Conservation (phyloP, 768 basidiomycete genomes). For the Pulveroboletus sp. region DNA sequence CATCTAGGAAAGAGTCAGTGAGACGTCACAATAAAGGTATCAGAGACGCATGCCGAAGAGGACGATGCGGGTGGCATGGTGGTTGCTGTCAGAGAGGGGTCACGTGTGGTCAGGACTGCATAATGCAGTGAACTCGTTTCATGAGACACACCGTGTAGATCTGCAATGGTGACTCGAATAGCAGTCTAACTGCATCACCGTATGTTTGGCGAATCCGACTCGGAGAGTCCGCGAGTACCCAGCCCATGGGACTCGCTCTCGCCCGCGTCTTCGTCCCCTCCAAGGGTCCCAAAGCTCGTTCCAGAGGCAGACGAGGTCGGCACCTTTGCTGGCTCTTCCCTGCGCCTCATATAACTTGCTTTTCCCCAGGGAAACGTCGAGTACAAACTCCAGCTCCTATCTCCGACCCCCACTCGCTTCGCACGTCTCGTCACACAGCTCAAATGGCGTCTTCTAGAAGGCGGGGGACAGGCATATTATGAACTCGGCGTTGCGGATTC, state of each 20-base stretch:
- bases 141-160: too few species aligned
- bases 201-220: constrained; percentile 85
- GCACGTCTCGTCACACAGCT: constrained; percentile 88
- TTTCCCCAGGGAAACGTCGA: constrained; percentile 75
- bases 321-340: neutral
- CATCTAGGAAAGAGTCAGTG: constrained; percentile 36
- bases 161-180: constrained; percentile 58
- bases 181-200: constrained; percentile 18
- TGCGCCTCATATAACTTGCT: neutral
- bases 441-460: constrained; percentile 90
- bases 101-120: too few species aligned
- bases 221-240: constrained; percentile 74
- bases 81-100: constrained; percentile 2
- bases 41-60: constrained; percentile 20
- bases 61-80: constrained; percentile 28
- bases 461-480: constrained; percentile 81
- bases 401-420: constrained; percentile 74
- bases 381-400: constrained; percentile 89
- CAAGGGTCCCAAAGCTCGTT: constrained; percentile 59
- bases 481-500: constrained; percentile 85
- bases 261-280: constrained; percentile 41
- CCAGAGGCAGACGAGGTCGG: constrained; percentile 71
- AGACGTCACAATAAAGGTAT: too few species aligned
- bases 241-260: constrained; percentile 83
- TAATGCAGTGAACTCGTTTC: too few species aligned